phyloP scores from a whole-genome alignment of 257 asterid species.

The Nicotiana noctiflora region DNA sequence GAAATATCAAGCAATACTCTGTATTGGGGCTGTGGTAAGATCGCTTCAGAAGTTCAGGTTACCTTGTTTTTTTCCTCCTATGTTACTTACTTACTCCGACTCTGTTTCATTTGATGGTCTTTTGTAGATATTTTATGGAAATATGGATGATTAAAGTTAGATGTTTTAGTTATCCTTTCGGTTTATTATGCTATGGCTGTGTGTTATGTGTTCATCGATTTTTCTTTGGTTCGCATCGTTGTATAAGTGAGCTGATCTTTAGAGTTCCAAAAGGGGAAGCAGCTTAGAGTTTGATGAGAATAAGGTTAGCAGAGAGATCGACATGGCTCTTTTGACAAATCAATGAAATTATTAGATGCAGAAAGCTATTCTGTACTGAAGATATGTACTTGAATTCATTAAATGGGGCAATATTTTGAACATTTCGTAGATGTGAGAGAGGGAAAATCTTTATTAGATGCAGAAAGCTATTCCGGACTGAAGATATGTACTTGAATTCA shows the following conservation, averaged over 20 bases:
- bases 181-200: background rate
- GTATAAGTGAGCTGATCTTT: background rate
- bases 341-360: background rate
- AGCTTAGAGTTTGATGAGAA: background rate
- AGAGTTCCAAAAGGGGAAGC: background rate
- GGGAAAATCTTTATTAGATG: no score
- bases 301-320: background rate
- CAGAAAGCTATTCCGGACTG: no score
- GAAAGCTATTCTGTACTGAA: background rate
- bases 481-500: no score
- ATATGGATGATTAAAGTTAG: background rate
- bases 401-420: background rate
- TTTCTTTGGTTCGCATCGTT: background rate
- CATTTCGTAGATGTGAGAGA: background rate
- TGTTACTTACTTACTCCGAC: background rate
- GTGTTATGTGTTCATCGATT: background rate
- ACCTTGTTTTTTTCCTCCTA: background rate
- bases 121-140: background rate
- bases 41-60: constrained; percentile 1
- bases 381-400: background rate
- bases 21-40: constrained; percentile 95
- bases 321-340: background rate
- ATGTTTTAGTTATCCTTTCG: background rate
- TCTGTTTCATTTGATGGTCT: background rate
- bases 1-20: constrained; percentile 77